Evolutionary conservation across 257 asterid genomes (phyloP).

Genomic region (Plantago major): DNA sequence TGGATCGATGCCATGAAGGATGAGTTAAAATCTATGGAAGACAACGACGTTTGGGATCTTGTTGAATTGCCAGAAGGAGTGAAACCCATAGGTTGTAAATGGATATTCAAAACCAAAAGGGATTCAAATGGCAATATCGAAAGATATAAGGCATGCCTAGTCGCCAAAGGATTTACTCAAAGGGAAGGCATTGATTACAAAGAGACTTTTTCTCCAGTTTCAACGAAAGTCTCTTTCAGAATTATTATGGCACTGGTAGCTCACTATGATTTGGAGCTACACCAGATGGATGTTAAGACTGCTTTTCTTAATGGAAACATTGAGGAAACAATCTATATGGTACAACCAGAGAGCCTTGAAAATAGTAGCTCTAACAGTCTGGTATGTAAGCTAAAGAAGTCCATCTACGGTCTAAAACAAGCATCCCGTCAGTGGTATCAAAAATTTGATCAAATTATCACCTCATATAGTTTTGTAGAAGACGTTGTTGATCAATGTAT

Average conservation of each 20-base stretch:
- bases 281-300: slow-evolving; percentile 18
- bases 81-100: neutral
- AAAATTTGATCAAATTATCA: slow-evolving; percentile 8
- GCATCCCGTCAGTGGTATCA: slow-evolving; percentile 10
- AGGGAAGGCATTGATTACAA: neutral
- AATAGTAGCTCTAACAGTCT: neutral
- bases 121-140: neutral
- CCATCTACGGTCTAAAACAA: slow-evolving; percentile 14
- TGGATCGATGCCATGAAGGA: neutral
- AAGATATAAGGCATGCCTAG: too few relatives aligned
- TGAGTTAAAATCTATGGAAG: neutral
- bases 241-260: neutral
- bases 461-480: slow-evolving; percentile 4
- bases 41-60: slow-evolving; percentile 4
- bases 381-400: slow-evolving; percentile 12
- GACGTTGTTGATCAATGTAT: slow-evolving; percentile 11
- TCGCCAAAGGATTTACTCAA: too few relatives aligned
- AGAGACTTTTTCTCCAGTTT: slow-evolving; percentile 1
- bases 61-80: neutral
- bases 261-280: slow-evolving; percentile 12
- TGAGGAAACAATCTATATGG: slow-evolving; percentile 2
- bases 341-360: neutral
- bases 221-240: neutral
- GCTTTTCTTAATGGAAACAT: slow-evolving; percentile 12
- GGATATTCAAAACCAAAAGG: neutral